Percentiles rank a stretch among this genome's conserved stretches.
Conservation (phyloP, 441 rosid species). For the Eutrema salsugineum region DNA sequence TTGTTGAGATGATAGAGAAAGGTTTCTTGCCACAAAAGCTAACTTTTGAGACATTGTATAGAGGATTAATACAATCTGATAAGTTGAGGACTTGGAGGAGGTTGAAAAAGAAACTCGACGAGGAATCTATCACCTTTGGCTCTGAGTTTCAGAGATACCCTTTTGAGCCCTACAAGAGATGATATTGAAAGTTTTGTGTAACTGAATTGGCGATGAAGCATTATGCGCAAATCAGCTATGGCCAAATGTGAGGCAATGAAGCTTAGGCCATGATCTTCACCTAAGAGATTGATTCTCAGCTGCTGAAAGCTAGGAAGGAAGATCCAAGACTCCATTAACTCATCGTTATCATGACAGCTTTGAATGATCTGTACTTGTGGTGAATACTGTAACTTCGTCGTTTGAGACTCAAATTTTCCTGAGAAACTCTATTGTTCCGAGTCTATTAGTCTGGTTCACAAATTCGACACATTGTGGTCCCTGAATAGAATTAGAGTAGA, state of each 20-base stretch:
- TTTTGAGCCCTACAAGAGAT: conserved; percentile 75
- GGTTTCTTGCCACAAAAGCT: conserved; percentile 85
- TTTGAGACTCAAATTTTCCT: not conserved
- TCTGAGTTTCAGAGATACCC: conserved; percentile 71
- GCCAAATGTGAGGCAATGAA: not conserved
- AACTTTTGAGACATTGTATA: conserved; percentile 80
- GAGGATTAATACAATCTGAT: conserved; percentile 78
- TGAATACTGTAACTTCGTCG: not conserved
- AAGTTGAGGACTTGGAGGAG: conserved; percentile 94
- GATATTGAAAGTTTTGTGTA: conserved; percentile 1
- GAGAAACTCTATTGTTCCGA: not conserved
- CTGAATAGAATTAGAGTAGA: not conserved
- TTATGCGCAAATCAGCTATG: not conserved
- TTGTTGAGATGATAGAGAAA: conserved; percentile 91
- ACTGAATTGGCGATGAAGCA: not conserved
- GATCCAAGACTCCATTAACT: too few species aligned
- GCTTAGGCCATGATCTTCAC: too few species aligned
- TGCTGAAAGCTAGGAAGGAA: too few species aligned
- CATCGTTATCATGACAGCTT: not conserved
- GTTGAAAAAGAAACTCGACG: conserved; percentile 82
- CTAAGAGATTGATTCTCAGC: too few species aligned
- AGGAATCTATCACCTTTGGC: conserved; percentile 72
- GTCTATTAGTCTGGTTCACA: not conserved
- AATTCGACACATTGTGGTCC: not conserved
- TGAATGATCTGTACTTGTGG: not conserved